Conservation (phyloP, 345 rosid species). For the Brassica nigra region DNA sequence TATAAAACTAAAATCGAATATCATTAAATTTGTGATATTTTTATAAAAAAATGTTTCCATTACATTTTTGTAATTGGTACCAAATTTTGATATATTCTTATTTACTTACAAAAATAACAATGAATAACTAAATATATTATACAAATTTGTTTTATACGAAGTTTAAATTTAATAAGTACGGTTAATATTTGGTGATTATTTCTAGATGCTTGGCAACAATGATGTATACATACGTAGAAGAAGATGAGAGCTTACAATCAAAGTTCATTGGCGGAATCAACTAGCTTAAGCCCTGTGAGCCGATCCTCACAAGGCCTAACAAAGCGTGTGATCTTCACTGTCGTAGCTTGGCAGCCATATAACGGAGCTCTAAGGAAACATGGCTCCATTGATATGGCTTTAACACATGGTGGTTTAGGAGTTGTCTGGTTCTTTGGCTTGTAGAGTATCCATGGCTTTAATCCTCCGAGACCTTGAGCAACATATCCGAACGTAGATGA, state of each 20-base stretch:
- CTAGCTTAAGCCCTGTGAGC: slow-evolving; percentile 37
- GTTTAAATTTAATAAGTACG: too few relatives aligned
- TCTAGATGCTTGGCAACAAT: background rate
- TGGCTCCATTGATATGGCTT: slow-evolving; percentile 42
- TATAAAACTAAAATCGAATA: too few relatives aligned
- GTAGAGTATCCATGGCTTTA: background rate
- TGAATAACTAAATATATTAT: too few relatives aligned
- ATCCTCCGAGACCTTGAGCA: background rate
- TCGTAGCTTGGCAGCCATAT: slow-evolving; percentile 33
- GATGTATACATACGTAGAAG: background rate
- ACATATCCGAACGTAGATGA: background rate
- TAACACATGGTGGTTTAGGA: background rate
- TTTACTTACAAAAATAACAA: too few relatives aligned
- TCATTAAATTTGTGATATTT: too few relatives aligned
- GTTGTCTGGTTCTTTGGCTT: background rate
- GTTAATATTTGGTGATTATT: background rate
- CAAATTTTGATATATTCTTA: too few relatives aligned
- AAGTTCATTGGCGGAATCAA: slow-evolving; percentile 15
- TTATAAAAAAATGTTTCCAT: too few relatives aligned
- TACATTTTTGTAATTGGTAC: too few relatives aligned
- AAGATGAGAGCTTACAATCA: slow-evolving; percentile 14
- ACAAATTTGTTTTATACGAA: too few relatives aligned
- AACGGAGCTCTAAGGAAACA: slow-evolving; percentile 40
- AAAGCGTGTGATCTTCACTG: slow-evolving; percentile 21
- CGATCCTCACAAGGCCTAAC: slow-evolving; percentile 46